Conservation (phyloP, 352 stramenopile genomes). For the Pythium brachiatum region DNA sequence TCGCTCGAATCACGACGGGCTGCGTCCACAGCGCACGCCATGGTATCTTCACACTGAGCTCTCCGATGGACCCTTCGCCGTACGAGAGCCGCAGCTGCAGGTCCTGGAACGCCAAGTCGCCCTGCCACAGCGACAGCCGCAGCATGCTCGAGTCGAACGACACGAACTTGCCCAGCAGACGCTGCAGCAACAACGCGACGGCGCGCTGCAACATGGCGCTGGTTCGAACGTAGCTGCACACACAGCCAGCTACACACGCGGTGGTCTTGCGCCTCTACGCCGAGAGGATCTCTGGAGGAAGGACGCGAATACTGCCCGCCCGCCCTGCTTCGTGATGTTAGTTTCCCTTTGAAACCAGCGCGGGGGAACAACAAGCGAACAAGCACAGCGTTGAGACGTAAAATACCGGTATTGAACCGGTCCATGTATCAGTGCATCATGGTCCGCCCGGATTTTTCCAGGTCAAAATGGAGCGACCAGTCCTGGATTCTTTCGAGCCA, state of each 20-base stretch:
- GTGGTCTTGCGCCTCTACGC: not conserved
- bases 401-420: conserved; percentile 13
- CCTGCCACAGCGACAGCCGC: conserved; percentile 81
- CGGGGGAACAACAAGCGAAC: conserved; percentile 15
- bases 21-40: conserved; percentile 85
- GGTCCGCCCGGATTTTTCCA: not conserved
- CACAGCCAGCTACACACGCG: not conserved
- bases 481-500: not conserved
- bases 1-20: conserved; percentile 73
- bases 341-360: conserved; percentile 22
- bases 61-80: conserved; percentile 71
- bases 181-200: conserved; percentile 82
- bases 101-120: conserved; percentile 81
- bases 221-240: not conserved
- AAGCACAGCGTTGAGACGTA: not conserved
- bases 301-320: not conserved
- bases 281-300: not conserved
- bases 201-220: conserved; percentile 73
- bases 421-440: conserved; percentile 1
- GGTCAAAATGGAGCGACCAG: no score
- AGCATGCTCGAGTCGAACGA: conserved; percentile 86
- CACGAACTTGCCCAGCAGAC: conserved; percentile 86
- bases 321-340: not conserved
- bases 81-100: conserved; percentile 78
- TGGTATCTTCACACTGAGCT: conserved; percentile 80